Percentiles rank a stretch among this genome's conserved stretches.
phyloP scores from a whole-genome alignment of 371 early-diverging fungal genomes.

The Mucor circinelloides region DNA sequence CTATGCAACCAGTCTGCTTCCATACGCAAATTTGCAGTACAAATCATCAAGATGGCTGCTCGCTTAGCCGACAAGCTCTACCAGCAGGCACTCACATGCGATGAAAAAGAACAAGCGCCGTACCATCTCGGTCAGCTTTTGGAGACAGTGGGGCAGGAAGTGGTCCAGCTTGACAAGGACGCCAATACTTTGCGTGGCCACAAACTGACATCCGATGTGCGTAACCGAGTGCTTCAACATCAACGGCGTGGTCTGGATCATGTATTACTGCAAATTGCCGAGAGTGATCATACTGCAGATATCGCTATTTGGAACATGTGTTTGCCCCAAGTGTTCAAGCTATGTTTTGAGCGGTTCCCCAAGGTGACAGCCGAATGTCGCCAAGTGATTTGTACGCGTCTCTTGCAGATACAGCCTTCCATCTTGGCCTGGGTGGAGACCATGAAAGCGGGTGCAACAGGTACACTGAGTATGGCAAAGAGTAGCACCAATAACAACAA shows the following conservation, averaged over 20 bases:
- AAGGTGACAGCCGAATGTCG: slow-evolving; percentile 63
- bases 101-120: not conserved
- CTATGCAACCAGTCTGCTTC: slow-evolving; percentile 65
- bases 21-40: slow-evolving; percentile 62
- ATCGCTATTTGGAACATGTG: slow-evolving; percentile 60
- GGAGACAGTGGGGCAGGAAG: slow-evolving; percentile 48
- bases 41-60: slow-evolving; percentile 62
- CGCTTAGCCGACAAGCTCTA: slow-evolving; percentile 52
- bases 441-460: slow-evolving; percentile 36
- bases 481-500: slow-evolving; percentile 34
- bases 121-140: slow-evolving; percentile 25
- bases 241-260: slow-evolving; percentile 40
- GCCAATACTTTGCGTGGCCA: slow-evolving; percentile 45
- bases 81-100: too few species aligned
- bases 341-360: slow-evolving; percentile 66
- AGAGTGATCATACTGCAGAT: slow-evolving; percentile 54
- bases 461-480: slow-evolving; percentile 51
- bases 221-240: slow-evolving; percentile 54
- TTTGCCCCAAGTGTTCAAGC: slow-evolving; percentile 69
- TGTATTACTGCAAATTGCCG: slow-evolving; percentile 41
- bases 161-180: slow-evolving; percentile 59
- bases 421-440: slow-evolving; percentile 61
- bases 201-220: slow-evolving; percentile 46
- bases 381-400: slow-evolving; percentile 59
- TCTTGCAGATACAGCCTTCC: slow-evolving; percentile 65